Base-by-base conservation (phyloP, 495 filamentous ascomycete genomes). In the Xanthoparmelia taractica region DNA sequence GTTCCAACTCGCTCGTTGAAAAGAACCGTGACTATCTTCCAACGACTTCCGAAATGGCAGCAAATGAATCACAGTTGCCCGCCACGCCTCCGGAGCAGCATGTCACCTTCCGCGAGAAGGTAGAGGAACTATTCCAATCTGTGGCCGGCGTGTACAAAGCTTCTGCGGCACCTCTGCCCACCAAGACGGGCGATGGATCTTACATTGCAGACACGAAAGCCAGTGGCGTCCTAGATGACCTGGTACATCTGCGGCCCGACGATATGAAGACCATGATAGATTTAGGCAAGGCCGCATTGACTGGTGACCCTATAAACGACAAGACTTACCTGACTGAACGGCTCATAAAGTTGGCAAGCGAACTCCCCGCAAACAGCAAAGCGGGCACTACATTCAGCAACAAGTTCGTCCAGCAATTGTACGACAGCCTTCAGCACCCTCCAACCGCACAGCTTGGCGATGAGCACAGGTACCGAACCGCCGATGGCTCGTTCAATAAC, bases 291-390 rank as follows among this genome's bases (percentile, higher is more conserved):
- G 87, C 87, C 69, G 81, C 82, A 63, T 90, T 92, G 74, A 87
- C 87, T 27, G 87, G 89, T 15, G 87, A 94, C 57, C 90, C 91
- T 7, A 84, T 96, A 25, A 86, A 97, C 65, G 92, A 97, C 74
- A 92, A 91, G 73, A 72, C 76, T 5, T 85, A 84, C 65, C 72
- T 80, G 15, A 84, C 83, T 80, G 83, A 85, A 66, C 72, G 75
- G 33, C 66, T 84, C 47, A 78, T 85, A 58, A 72, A 80, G 70
- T 73, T 79, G 55, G 40, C 71, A 77, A 64, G 75, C 78, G 70
- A 74, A 60, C 73, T 87, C 6, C 79, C 85, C 1, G 72, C 79
- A n/a, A 80, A 76, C 8, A 87, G 83, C 4, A 76, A 76, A 50
- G 73, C 77, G 48, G 74, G 81, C 20, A 77, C 70, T 36, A 73